phyloP scores from a whole-genome alignment of 225 moss, liverwort and hornwort genomes.

The Sphagnum tenellum region DNA sequence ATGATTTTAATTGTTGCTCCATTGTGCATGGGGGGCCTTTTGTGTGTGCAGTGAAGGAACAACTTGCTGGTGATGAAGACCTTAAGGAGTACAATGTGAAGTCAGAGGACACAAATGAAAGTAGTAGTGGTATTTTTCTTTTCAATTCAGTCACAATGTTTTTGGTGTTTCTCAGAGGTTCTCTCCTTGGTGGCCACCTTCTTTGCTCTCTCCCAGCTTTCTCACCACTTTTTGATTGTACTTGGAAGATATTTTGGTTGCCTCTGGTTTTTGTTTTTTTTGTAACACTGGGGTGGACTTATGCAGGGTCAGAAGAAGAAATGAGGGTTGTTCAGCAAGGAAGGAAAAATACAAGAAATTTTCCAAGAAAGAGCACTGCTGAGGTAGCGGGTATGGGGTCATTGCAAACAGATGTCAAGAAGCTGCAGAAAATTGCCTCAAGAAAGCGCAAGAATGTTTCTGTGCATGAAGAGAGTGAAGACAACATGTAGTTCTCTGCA shows the following conservation, averaged over 20 bases:
- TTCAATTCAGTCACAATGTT: neutral
- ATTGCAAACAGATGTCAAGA: slow-evolving; percentile 1
- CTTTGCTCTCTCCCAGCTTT: neutral
- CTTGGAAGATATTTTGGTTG: too few species aligned
- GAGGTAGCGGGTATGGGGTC: neutral
- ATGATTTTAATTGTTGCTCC: neutral
- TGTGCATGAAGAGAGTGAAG: neutral
- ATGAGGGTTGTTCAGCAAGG: neutral
- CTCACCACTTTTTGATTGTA: too few species aligned
- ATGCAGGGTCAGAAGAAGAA: slow-evolving; percentile 1
- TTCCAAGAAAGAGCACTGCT: slow-evolving; percentile 1
- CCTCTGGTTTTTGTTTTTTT: neutral
- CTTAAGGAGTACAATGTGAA: neutral
- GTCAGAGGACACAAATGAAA: neutral
- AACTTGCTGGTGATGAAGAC: neutral
- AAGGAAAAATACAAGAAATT: neutral
- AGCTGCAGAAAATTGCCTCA: neutral
- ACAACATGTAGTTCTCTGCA: neutral
- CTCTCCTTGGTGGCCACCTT: neutral
- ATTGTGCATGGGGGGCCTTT: neutral
- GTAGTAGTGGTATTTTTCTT: slow-evolving; percentile 1
- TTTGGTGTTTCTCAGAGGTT: neutral
- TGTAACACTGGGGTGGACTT: neutral
- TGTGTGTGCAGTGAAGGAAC: slow-evolving; percentile 9
- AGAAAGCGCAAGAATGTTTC: neutral